Evolutionary conservation across 768 basidiomycete genomes (phyloP), one percentile per base, ranked within the genome.

Genomic region (Trametes coccinea): DNA sequence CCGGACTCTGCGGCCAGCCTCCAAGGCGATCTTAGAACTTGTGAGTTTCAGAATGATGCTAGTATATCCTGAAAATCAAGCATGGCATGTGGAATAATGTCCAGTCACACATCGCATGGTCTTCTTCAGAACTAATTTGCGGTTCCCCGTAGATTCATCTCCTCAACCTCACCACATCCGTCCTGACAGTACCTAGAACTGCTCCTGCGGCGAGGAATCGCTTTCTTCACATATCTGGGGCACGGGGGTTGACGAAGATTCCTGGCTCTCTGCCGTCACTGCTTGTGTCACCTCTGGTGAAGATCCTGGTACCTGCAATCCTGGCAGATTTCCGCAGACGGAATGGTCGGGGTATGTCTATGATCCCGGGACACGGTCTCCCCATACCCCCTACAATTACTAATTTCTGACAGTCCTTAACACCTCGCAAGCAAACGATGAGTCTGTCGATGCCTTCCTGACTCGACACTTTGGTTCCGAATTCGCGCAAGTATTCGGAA

Each of bases 391-490:
- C 14, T 5, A n/a, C 27, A 30, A 16, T 16, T 9, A 41, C 17
- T 51, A 3, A 59, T 17, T 11, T 5, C 46, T 45, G 13, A 48
- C 59, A 45, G 66, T 49, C 14, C 45, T 60, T 9, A 56, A 59
- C 11, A 7, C 33, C 7, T 34, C 52, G 4, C 30, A 22, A 14
- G 40, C 58, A 8, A 69, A 75, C 2, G 96, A 99, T 72, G 94
- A 97, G 69, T 88, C 87, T 0, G 79, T 98, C 7, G 87, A 98
- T 63, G 73, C 84, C 0, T 91, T 98, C 65, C 71, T 98, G 57
- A 71, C 82, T 0, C 80, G 92, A 11, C 79, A 92, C 27, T 90
- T 97, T 59, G 92, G 93, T 0, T 71, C 79, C 5, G 73, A 79
- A 2, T 83, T 95, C 66, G 93, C 95, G 1, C 82, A 85, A 14